phyloP scores from a whole-genome alignment of 305 asterid species.

The Ajuga reptans region DNA sequence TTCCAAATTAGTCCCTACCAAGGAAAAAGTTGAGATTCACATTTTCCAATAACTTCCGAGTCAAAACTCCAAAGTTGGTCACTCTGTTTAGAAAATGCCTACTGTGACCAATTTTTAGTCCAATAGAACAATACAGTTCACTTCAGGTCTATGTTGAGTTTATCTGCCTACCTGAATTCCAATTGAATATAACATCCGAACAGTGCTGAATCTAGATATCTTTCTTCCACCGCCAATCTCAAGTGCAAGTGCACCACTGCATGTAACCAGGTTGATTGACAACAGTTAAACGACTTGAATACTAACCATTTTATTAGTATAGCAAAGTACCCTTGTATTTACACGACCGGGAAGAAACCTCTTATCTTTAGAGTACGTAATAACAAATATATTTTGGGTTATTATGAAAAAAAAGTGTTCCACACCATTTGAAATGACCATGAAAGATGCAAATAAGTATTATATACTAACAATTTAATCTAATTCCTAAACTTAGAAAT shows the following conservation, averaged over 20 bases:
- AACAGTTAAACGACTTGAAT: not conserved
- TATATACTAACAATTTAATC: not conserved
- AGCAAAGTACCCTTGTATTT: not conserved
- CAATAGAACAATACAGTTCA: not conserved
- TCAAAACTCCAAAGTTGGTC: conserved; percentile 10
- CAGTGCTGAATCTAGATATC: conserved; percentile 71
- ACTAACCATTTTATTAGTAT: not conserved
- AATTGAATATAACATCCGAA: conserved; percentile 70
- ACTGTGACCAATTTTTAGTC: not conserved
- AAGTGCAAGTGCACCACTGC: conserved; percentile 66
- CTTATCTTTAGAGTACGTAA: not conserved
- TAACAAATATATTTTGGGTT: not conserved
- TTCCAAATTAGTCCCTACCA: conserved; percentile 79
- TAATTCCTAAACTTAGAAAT: not conserved
- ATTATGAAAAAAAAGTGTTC: not conserved
- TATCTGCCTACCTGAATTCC: conserved; percentile 64
- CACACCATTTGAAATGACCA: not conserved
- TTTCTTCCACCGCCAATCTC: conserved; percentile 97
- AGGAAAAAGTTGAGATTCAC: conserved; percentile 9
- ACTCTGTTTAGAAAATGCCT: not conserved
- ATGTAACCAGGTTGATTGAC: conserved; percentile 15
- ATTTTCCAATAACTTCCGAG: conserved; percentile 2
- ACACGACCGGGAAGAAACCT: not conserved
- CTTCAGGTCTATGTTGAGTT: not conserved
- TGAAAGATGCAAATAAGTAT: not conserved